phyloP scores from a whole-genome alignment of 2,329 filamentous ascomycete genomes.

The Rhynchosporium secalis region DNA sequence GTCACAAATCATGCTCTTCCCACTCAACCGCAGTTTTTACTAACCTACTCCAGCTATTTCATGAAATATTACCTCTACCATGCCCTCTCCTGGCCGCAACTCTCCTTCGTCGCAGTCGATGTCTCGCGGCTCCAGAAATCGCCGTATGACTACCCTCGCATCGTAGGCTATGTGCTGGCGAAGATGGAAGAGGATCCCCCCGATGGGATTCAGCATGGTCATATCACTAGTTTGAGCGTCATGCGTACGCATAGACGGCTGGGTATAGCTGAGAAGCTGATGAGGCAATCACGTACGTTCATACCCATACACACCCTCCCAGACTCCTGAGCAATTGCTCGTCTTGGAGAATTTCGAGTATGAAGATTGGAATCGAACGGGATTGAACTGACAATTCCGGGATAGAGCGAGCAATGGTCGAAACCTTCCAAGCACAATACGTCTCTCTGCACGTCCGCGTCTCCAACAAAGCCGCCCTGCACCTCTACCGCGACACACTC shows the following conservation, averaged over 20 bases:
- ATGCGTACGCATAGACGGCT: slow-evolving; percentile 93
- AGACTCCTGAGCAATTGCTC: neutral
- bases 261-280: slow-evolving; percentile 94
- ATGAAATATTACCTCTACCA: slow-evolving; percentile 99
- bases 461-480: slow-evolving; percentile 87
- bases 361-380: neutral
- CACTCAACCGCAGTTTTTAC: slow-evolving; percentile 2
- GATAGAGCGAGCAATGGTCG: slow-evolving; percentile 90
- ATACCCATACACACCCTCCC: neutral
- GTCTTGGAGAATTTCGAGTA: too few relatives aligned
- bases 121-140: slow-evolving; percentile 75
- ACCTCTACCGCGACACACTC: slow-evolving; percentile 89
- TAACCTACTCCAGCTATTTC: slow-evolving; percentile 64
- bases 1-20: neutral
- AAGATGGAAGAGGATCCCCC: slow-evolving; percentile 99
- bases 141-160: slow-evolving; percentile 89
- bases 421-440: slow-evolving; percentile 87
- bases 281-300: slow-evolving; percentile 87
- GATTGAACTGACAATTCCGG: slow-evolving; percentile 20
- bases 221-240: slow-evolving; percentile 92
- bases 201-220: slow-evolving; percentile 88
- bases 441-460: slow-evolving; percentile 95
- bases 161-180: slow-evolving; percentile 97
- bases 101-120: slow-evolving; percentile 95
- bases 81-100: slow-evolving; percentile 94